A percentile compares a stretch with the other conserved stretches of the same genome.
These are phyloP conservation scores for Colletotrichum sp. DNA, from an alignment of 2,329 filamentous ascomycete species.

Conservation along the genomic window DNA sequence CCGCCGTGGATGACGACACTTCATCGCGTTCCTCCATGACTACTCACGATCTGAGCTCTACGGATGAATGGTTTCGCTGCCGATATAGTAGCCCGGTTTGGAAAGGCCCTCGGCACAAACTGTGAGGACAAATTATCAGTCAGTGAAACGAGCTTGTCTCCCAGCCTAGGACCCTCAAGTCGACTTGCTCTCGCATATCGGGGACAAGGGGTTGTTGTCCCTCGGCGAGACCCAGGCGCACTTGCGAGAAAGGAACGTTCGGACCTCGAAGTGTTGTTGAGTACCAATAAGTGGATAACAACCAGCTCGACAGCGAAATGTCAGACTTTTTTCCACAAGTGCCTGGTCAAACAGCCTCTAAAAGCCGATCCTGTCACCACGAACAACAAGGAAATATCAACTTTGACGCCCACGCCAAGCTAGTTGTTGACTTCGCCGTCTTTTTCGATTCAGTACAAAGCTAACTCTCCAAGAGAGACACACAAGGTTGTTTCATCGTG, in stretches of 20 bases:
- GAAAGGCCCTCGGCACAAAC: not conserved
- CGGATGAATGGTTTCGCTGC: not conserved
- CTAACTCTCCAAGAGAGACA: no score
- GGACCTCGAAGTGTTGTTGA: not conserved
- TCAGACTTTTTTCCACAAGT: not conserved
- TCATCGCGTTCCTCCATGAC: not conserved
- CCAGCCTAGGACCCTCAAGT: not conserved
- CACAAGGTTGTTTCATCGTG: no score
- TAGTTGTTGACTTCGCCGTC: no score
- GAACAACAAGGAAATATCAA: no score
- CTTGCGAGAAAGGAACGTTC: not conserved
- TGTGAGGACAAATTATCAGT: not conserved
- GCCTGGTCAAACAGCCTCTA: no score
- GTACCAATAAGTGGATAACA: not conserved
- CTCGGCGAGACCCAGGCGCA: not conserved
- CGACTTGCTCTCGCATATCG: not conserved
- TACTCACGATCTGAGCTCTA: not conserved
- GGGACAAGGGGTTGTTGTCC: not conserved
- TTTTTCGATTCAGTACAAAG: no score
- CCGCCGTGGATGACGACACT: not conserved
- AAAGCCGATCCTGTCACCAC: no score
- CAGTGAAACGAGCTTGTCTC: not conserved
- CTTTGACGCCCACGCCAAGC: no score
- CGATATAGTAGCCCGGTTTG: not conserved
- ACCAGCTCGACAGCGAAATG: not conserved